Percentiles rank a stretch among this genome's conserved stretches.
Conservation (phyloP, 163 green algal species). For the Picocystis sp. region DNA sequence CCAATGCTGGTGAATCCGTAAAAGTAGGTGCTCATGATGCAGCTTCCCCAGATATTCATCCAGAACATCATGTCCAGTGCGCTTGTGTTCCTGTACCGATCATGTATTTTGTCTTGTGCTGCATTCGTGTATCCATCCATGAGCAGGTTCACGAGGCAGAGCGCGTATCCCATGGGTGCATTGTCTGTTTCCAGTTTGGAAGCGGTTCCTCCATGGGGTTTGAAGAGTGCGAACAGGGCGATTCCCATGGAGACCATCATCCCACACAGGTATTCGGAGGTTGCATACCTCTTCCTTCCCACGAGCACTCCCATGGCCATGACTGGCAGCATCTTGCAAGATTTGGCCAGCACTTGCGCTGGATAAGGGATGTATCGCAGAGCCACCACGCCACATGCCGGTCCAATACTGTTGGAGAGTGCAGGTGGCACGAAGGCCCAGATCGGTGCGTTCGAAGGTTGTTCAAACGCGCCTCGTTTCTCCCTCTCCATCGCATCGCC, state of each 20-base stretch:
- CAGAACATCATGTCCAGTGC: slow-evolving; percentile 89
- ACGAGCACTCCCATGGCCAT: slow-evolving; percentile 90
- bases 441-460: slow-evolving; percentile 24
- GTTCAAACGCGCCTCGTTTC: slow-evolving; percentile 1
- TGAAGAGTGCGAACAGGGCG: slow-evolving; percentile 55
- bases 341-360: slow-evolving; percentile 87
- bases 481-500: slow-evolving; percentile 5
- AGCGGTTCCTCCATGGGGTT: slow-evolving; percentile 2
- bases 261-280: slow-evolving; percentile 77
- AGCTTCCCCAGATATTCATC: slow-evolving; percentile 88
- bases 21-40: slow-evolving; percentile 32
- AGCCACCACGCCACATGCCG: slow-evolving; percentile 67
- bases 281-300: slow-evolving; percentile 58
- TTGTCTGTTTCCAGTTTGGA: slow-evolving; percentile 66
- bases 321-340: slow-evolving; percentile 94
- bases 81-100: slow-evolving; percentile 35
- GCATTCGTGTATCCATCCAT: slow-evolving; percentile 89
- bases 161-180: slow-evolving; percentile 65
- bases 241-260: slow-evolving; percentile 60
- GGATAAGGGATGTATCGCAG: slow-evolving; percentile 94
- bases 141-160: slow-evolving; percentile 73
- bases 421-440: slow-evolving; percentile 55
- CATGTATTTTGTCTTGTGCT: slow-evolving; percentile 56
- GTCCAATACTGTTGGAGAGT: slow-evolving; percentile 69
- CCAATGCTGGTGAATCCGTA: slow-evolving; percentile 39